Evolutionary conservation across 2,329 filamentous ascomycete genomes (phyloP).

Genomic region (Aspergillus niger): DNA sequence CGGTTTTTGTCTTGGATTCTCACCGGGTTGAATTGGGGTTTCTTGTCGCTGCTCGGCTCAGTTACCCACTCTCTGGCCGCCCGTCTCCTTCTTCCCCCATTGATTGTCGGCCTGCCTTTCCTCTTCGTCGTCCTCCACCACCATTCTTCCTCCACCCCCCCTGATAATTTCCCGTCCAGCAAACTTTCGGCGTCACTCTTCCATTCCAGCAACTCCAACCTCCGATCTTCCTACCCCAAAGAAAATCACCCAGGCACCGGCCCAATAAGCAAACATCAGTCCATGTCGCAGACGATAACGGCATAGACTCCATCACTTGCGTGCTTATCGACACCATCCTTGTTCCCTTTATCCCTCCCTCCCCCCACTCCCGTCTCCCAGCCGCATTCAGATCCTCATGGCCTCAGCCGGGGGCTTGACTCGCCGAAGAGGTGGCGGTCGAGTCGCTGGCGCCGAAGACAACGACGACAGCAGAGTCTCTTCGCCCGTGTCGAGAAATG

Average conservation of each 20-base stretch:
- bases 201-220: constrained; percentile 8
- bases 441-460: constrained; percentile 59
- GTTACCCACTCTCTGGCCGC: constrained; percentile 5
- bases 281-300: constrained; percentile 21
- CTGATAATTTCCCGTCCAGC: constrained; percentile 27
- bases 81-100: constrained; percentile 12
- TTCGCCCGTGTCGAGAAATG: constrained; percentile 64
- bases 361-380: constrained; percentile 18
- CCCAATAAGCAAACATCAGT: constrained; percentile 8
- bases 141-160: constrained; percentile 10
- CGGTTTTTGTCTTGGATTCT: neutral
- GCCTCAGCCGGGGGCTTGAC: constrained; percentile 71
- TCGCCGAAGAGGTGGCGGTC: constrained; percentile 67
- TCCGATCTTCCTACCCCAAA: neutral
- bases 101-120: constrained; percentile 9
- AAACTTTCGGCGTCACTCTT: constrained; percentile 17
- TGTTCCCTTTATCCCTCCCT: constrained; percentile 14
- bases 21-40: neutral
- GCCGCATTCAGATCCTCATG: constrained; percentile 49
- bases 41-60: neutral
- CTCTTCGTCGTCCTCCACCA: constrained; percentile 7
- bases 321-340: constrained; percentile 15
- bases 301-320: constrained; percentile 18
- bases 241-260: neutral
- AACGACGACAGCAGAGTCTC: constrained; percentile 66